phyloP scores from a whole-genome alignment of 2,329 filamentous ascomycete genomes.

The Graphiopsis chlorocephala region DNA sequence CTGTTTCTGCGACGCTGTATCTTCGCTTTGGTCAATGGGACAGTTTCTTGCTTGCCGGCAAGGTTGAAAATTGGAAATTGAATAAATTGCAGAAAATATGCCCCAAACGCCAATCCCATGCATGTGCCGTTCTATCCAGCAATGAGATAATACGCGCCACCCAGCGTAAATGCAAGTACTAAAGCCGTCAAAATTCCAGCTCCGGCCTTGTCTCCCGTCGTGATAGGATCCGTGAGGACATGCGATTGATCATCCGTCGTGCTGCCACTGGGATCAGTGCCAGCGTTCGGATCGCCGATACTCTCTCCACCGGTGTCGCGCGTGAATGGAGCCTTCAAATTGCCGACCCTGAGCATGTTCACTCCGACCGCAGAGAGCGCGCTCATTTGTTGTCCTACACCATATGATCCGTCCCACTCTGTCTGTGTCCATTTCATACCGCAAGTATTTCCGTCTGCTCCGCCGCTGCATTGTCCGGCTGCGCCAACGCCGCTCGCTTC shows the following conservation, averaged over 20 bases:
- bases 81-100: background rate
- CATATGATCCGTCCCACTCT: constrained; percentile 41
- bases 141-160: constrained; percentile 4
- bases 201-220: constrained; percentile 63
- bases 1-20: background rate
- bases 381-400: constrained; percentile 56
- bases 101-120: background rate
- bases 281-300: constrained; percentile 44
- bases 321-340: constrained; percentile 40
- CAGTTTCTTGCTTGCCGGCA: background rate
- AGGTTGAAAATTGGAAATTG: background rate
- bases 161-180: constrained; percentile 10
- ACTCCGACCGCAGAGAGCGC: constrained; percentile 48
- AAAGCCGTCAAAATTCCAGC: constrained; percentile 46
- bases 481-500: constrained; percentile 45
- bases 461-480: constrained; percentile 53
- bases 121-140: background rate
- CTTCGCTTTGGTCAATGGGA: background rate
- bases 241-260: constrained; percentile 5
- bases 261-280: constrained; percentile 29
- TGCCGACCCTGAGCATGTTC: constrained; percentile 40
- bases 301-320: constrained; percentile 50
- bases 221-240: constrained; percentile 49
- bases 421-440: constrained; percentile 44
- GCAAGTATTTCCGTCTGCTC: constrained; percentile 43